phyloP scores from a whole-genome alignment of 768 basidiomycete species.

The Rhizopogon roseolus region DNA sequence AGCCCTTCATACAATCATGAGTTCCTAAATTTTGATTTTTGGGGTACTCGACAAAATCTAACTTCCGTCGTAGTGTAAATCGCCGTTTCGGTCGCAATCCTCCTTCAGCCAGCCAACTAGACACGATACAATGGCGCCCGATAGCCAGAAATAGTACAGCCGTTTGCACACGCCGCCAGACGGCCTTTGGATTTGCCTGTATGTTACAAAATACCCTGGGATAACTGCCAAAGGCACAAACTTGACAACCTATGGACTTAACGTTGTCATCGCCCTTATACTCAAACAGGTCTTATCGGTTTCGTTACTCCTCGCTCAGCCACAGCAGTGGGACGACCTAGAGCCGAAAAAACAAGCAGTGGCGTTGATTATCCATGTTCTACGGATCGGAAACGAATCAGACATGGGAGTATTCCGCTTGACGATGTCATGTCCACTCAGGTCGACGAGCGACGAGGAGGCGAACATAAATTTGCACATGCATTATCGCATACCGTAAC shows the following conservation, averaged over 20 bases:
- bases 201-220: not conserved
- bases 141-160: not conserved
- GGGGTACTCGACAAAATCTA: not conserved
- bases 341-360: not conserved
- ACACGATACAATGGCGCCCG: not conserved
- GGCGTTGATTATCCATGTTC: not conserved
- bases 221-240: not conserved
- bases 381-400: not conserved
- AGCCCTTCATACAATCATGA: too few species aligned
- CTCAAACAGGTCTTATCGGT: not conserved
- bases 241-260: not conserved
- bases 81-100: not conserved
- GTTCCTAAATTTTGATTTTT: not conserved
- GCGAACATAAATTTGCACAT: too few species aligned
- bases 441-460: too few species aligned
- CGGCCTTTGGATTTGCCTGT: not conserved
- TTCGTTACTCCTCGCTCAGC: not conserved
- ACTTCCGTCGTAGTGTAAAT: slow-evolving; percentile 2
- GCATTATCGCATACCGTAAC: too few species aligned
- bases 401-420: not conserved
- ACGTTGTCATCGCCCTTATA: not conserved
- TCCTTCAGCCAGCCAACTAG: not conserved
- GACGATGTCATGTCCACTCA: not conserved
- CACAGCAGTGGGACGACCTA: not conserved
- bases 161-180: not conserved